Conservation (phyloP, 495 filamentous ascomycete genomes). For the Penicillium mononematosum region DNA sequence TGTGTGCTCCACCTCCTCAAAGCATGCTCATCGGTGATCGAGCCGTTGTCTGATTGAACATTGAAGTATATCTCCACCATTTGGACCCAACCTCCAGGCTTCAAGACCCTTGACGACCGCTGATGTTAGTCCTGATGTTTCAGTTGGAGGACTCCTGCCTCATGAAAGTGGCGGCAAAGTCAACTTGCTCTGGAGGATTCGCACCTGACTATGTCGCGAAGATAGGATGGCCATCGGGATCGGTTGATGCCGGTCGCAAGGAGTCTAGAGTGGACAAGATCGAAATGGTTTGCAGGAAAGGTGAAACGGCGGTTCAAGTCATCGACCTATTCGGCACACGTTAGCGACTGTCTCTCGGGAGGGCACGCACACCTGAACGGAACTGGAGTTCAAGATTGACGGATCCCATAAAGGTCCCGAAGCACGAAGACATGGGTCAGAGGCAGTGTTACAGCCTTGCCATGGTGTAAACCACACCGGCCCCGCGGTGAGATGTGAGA, state of each 20-base stretch:
- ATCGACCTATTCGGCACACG: slow-evolving; percentile 54
- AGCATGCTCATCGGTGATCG: slow-evolving; percentile 67
- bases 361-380: background rate
- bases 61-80: slow-evolving; percentile 87
- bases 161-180: slow-evolving; percentile 3
- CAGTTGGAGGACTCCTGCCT: background rate
- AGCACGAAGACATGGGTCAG: background rate
- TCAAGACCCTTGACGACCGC: slow-evolving; percentile 49
- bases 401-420: background rate
- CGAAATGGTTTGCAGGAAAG: slow-evolving; percentile 74
- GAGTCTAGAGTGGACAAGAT: slow-evolving; percentile 85
- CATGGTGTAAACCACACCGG: background rate
- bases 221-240: slow-evolving; percentile 74
- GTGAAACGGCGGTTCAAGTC: slow-evolving; percentile 77
- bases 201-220: slow-evolving; percentile 71
- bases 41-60: slow-evolving; percentile 87
- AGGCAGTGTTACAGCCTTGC: background rate
- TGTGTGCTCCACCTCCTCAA: slow-evolving; percentile 70
- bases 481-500: background rate
- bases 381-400: background rate
- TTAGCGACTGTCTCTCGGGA: slow-evolving; percentile 29
- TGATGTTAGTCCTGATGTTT: slow-evolving; percentile 20
- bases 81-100: slow-evolving; percentile 82
- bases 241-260: slow-evolving; percentile 75
- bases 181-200: slow-evolving; percentile 3